Base-by-base conservation (phyloP, 306 rosid genomes). In the Castanospermum australe region DNA sequence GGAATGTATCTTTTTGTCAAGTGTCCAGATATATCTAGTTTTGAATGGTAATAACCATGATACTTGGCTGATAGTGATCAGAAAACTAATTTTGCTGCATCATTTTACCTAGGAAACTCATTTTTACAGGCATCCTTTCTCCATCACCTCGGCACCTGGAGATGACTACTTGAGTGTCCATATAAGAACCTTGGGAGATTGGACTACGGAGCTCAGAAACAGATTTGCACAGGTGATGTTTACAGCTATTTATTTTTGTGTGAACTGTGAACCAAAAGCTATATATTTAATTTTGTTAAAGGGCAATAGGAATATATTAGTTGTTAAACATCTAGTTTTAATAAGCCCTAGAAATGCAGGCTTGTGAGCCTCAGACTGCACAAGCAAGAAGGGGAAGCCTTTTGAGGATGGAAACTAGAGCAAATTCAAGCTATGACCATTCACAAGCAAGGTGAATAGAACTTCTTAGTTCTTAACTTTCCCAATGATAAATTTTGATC, bases 141-240 rank as follows among this genome's bases (percentile, higher is more conserved):
- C 95, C 62, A 94, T 92, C 83, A 94, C 99, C 76, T 95, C 99
- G 63, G 99, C 99, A 38, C 98, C 98, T 0, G 97, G 96, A 69
- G 98, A 95, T 77, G 94, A 91, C 52, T 92, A 91, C 88, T 80
- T 95, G 82, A 92, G 98, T 78, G 93, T 91, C 73, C 99, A 92
- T 79, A 86, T 95, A 15, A 42, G 92, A 84, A 79, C 95, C 51
- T 69, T 83, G 41, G 99, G 99, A 47, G 99, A 95, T 80, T 95
- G 98, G 99, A 95, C 99, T 18, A 56, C 84, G 22, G 97, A 87
- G 83, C 99, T 95, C 35, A 83, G 83, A 80, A 79, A 85, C 13
- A 85, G 18, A 81, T 95, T 95, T 71, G 76, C 76, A 33, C 33
- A 91, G 95, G 97, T 94, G 84, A 79, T 79, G 45, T 56, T 78